A percentile compares a stretch with the other conserved stretches of the same genome.
These are phyloP conservation scores for Saturnispora ahearnii DNA, from an alignment of 805 yeast genomes.

Conservation along the genomic window DNA sequence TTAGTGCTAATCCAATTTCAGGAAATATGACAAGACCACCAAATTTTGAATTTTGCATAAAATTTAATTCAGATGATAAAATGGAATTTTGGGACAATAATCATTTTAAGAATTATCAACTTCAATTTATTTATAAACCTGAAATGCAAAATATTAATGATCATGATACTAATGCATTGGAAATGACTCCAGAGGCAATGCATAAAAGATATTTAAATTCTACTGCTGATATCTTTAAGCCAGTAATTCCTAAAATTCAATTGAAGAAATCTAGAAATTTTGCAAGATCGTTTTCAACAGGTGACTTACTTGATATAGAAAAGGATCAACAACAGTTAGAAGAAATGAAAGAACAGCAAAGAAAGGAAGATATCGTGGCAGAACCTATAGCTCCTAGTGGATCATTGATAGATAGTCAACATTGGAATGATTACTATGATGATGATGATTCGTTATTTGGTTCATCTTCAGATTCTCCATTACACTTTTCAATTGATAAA, in stretches of 20 bases:
- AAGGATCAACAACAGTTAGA: background rate
- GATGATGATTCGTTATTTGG: background rate
- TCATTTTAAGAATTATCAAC: conserved; percentile 44
- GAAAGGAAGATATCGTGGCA: background rate
- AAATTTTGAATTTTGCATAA: conserved; percentile 41
- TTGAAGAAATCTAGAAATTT: conserved; percentile 22
- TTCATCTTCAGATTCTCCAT: background rate
- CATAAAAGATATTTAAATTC: background rate
- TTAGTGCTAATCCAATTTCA: conserved; percentile 19
- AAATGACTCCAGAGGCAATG: conserved; percentile 1
- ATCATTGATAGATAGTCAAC: no score
- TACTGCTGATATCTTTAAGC: background rate
- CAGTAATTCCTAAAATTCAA: conserved; percentile 6
- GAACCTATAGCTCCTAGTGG: no score
- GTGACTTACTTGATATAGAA: background rate
- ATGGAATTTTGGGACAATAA: conserved; percentile 77
- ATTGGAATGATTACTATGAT: background rate
- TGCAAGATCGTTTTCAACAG: conserved; percentile 12
- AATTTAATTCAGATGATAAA: conserved; percentile 36
- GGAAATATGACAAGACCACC: conserved; percentile 13
- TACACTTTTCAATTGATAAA: conserved; percentile 3
- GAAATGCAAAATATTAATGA: background rate
- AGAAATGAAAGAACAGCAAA: background rate
- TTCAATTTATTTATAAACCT: conserved; percentile 27
- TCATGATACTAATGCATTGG: background rate